A percentile compares a stretch with the other conserved stretches of the same genome.
These are phyloP conservation scores for Aplosporella prunicola DNA, from an alignment of 2,329 filamentous ascomycete species.

Conservation along the genomic window DNA sequence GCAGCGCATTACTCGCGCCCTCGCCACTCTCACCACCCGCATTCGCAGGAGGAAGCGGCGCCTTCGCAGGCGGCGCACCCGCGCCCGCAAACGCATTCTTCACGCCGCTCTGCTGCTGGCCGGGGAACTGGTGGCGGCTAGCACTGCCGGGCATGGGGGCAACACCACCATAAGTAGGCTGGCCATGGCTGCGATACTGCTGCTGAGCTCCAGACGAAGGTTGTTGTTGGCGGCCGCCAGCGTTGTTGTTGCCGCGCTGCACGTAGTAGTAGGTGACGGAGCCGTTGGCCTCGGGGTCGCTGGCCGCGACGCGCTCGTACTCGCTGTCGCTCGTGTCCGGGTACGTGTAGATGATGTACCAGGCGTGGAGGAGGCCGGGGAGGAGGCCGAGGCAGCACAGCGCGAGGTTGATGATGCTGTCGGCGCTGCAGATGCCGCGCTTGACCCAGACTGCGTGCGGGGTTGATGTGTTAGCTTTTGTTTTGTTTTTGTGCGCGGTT, in stretches of 20 bases:
- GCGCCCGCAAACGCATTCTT: constrained; percentile 11
- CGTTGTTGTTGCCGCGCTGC: constrained; percentile 23
- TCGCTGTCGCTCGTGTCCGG: constrained; percentile 70
- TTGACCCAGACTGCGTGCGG: constrained; percentile 78
- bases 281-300: constrained; percentile 43
- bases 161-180: constrained; percentile 20
- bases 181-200: constrained; percentile 11
- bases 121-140: constrained; percentile 33
- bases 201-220: no score
- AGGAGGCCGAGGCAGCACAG: constrained; percentile 57
- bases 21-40: not conserved
- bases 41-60: not conserved
- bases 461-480: constrained; percentile 12
- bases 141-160: constrained; percentile 30
- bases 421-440: constrained; percentile 80
- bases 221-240: constrained; percentile 2
- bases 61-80: not conserved
- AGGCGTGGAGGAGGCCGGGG: constrained; percentile 84
- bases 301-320: constrained; percentile 52
- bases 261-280: constrained; percentile 69
- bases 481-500: constrained; percentile 4
- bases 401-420: constrained; percentile 90
- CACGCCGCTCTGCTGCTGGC: constrained; percentile 22
- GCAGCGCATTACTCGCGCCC: constrained; percentile 27
- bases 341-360: constrained; percentile 93